phyloP scores from a whole-genome alignment of 2,329 filamentous ascomycete species.

The Apiospora sp. region DNA sequence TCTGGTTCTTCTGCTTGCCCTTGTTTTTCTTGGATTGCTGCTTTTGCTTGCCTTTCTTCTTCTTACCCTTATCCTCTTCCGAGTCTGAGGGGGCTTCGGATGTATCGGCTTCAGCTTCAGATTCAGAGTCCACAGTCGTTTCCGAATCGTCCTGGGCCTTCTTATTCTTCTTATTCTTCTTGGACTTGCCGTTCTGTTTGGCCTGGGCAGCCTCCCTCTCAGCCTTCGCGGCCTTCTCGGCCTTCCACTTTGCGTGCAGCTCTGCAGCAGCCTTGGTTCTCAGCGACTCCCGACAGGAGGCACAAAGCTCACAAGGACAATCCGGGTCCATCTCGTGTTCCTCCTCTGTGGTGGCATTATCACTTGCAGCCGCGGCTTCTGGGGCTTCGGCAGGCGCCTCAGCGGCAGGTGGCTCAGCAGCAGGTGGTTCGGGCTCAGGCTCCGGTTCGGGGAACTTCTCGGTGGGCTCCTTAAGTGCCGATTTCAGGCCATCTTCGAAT shows the following conservation, averaged over 20 bases:
- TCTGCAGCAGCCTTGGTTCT: conserved; percentile 31
- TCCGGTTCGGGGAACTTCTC: conserved; percentile 28
- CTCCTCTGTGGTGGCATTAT: conserved; percentile 32
- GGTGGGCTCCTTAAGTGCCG: conserved; percentile 47
- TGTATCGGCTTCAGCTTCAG: conserved; percentile 23
- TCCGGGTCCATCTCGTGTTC: conserved; percentile 43
- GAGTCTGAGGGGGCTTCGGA: conserved; percentile 20
- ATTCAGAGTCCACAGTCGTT: conserved; percentile 29
- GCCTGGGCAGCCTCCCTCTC: conserved; percentile 2
- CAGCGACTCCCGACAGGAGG: conserved; percentile 36
- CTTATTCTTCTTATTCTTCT: conserved; percentile 28
- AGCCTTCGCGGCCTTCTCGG: conserved; percentile 33
- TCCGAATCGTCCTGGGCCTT: conserved; percentile 26
- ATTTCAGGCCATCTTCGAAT: conserved; percentile 40
- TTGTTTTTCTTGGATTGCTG: conserved; percentile 27
- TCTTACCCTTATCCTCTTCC: neutral
- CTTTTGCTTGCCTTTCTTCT: conserved; percentile 24
- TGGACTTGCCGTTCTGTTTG: neutral
- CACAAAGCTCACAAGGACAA: conserved; percentile 46
- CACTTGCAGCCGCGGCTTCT: neutral
- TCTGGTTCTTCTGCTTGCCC: conserved; percentile 26
- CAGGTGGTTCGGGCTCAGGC: conserved; percentile 23
- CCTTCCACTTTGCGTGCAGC: conserved; percentile 26
- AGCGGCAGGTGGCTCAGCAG: neutral
- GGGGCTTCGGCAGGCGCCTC: neutral